Conservation (phyloP, 495 filamentous ascomycete genomes). For the Penicillium paradoxum region DNA sequence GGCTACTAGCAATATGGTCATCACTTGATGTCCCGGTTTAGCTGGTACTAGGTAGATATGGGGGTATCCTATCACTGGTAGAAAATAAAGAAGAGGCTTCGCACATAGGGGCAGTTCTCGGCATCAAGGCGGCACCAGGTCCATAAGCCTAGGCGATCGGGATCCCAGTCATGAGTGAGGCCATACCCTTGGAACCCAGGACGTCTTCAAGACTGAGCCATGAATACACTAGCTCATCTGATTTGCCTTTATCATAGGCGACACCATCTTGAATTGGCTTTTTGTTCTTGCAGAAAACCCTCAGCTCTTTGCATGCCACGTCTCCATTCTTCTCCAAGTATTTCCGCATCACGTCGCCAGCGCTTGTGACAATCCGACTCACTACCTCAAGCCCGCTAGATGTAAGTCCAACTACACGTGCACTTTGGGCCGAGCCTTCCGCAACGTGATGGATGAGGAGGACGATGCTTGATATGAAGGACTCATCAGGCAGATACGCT, state of each 20-base stretch:
- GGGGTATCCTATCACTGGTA: not conserved
- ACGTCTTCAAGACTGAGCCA: constrained; percentile 18
- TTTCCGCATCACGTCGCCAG: constrained; percentile 24
- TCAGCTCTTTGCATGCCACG: constrained; percentile 30
- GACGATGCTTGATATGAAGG: constrained; percentile 24
- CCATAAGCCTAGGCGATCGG: constrained; percentile 15
- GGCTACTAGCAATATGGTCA: too few species aligned
- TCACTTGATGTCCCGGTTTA: too few species aligned
- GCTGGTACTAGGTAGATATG: too few species aligned
- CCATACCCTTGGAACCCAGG: constrained; percentile 20
- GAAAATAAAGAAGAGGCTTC: too few species aligned
- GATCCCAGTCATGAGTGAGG: constrained; percentile 26
- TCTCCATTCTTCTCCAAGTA: constrained; percentile 29
- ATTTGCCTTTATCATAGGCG: constrained; percentile 12
- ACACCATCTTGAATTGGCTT: constrained; percentile 23
- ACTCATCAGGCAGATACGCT: constrained; percentile 28
- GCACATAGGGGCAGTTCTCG: too few species aligned
- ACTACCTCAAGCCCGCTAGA: not conserved
- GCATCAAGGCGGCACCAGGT: not conserved
- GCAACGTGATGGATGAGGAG: constrained; percentile 25
- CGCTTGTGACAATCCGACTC: constrained; percentile 26
- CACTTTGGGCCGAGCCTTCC: constrained; percentile 20
- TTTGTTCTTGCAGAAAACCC: constrained; percentile 31
- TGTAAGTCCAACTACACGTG: constrained; percentile 14
- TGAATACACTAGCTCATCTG: constrained; percentile 4